Evolutionary conservation across 192 early-diverging fungal genomes (phyloP).

Genomic region (Backusella macrospora): DNA sequence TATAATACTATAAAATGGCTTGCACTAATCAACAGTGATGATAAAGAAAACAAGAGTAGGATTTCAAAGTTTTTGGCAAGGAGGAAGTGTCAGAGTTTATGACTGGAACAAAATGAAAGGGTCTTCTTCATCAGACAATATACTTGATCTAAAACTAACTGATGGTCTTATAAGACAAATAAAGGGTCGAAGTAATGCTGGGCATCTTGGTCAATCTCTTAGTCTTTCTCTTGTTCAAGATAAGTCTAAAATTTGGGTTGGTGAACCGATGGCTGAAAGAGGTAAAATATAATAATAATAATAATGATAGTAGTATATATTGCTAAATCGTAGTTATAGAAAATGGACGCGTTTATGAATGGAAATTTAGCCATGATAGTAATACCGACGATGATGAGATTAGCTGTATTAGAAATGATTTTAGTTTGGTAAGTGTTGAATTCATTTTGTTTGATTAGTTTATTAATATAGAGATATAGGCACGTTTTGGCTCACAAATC

Average conservation of each 20-base stretch:
- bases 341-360: conserved; percentile 33
- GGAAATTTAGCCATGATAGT: conserved; percentile 22
- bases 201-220: conserved; percentile 32
- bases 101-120: conserved; percentile 7
- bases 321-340: conserved; percentile 17
- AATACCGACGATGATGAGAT: not conserved
- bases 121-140: not conserved
- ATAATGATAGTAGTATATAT: not conserved
- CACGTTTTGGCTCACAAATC: conserved; percentile 33
- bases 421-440: conserved; percentile 6
- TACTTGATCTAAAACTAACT: conserved; percentile 22
- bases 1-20: not conserved
- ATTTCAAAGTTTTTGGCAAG: conserved; percentile 40
- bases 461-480: conserved; percentile 1
- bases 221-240: conserved; percentile 16
- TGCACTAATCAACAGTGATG: not conserved
- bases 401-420: conserved; percentile 21
- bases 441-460: not conserved
- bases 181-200: conserved; percentile 30
- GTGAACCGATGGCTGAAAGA: conserved; percentile 37
- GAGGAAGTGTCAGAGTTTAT: conserved; percentile 41
- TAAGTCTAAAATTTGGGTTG: conserved; percentile 34
- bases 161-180: conserved; percentile 9
- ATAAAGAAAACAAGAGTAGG: conserved; percentile 6
- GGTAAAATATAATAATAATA: conserved; percentile 17